Base-by-base conservation (phyloP, 2,329 filamentous ascomycete genomes). In the Ascochyta fabae region DNA sequence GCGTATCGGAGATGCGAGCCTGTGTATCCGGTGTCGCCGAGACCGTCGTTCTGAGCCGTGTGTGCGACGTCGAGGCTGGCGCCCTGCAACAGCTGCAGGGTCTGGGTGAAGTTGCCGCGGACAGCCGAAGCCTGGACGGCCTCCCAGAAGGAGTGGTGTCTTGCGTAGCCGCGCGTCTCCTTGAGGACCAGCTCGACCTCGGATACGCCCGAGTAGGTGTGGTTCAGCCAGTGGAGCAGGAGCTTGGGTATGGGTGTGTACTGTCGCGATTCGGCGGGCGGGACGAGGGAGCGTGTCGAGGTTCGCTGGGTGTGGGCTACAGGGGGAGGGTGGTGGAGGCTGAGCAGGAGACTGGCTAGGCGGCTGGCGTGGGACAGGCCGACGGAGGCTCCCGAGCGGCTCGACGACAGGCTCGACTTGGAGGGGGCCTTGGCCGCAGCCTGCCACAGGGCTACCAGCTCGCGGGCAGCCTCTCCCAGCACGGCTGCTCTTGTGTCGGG, bases 101-200 rank as follows among this genome's bases (percentile, higher is more conserved):
- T 88, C 38, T 86, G 85, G 13, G 74, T 66, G 39, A 96, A 84
- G 54, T 89, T 88, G 38, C 93, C 94, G 42, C 92, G 89, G 24
- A 96, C 80, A 22, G 93, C 80, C 13, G 87, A 81, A 51, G 86
- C 59, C 19, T 67, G 90, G n/a, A 96, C 80, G 1, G 87, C 87
- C 69, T 93, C 90, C 94, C 94, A 98, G 76, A 92, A 98, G 33
- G 89, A 80, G 24, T 83, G 80, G 67, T 95, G 90, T 39, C 86
- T 86, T 2, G 91, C 89, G 22, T 92, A 91, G 56, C 90, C 90
- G 0, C 90, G 90, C 41, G 82, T 82, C 64, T 87, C 78, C 26
- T 82, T 81, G 59, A 84, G 79, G 23, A 97, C 83, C 4, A 86
- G 81, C 34, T 86, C 80, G 23, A 90, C 79, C 66, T 93, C 89